Percentiles rank a stretch among this genome's conserved stretches.
phyloP scores from a whole-genome alignment of 2,329 filamentous ascomycete genomes.

The Huntiella savannae region DNA sequence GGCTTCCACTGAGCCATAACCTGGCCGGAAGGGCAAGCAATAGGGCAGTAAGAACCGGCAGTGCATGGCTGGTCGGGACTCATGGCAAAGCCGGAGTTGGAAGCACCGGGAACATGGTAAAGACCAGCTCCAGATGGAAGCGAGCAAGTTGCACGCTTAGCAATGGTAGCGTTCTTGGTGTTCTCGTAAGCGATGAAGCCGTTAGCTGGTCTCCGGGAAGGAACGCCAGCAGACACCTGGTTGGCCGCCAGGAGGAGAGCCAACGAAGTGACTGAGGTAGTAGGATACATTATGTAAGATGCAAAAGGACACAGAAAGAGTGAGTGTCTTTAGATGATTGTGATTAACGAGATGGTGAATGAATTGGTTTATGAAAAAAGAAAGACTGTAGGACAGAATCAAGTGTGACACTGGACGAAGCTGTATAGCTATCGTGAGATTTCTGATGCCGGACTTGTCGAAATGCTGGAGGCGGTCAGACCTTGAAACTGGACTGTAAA shows the following conservation, averaged over 20 bases:
- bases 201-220: background rate
- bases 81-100: conserved; percentile 65
- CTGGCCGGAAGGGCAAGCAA: conserved; percentile 57
- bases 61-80: conserved; percentile 53
- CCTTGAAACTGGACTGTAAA: no score
- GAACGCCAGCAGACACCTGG: conserved; percentile 5
- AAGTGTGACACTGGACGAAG: background rate
- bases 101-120: conserved; percentile 39
- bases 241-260: conserved; percentile 13
- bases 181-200: conserved; percentile 7
- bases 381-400: background rate
- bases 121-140: conserved; percentile 50
- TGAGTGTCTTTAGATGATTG: background rate
- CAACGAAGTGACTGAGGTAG: conserved; percentile 16
- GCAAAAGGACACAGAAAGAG: background rate
- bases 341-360: background rate
- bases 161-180: conserved; percentile 2
- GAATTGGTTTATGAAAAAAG: background rate
- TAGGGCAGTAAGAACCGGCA: conserved; percentile 52
- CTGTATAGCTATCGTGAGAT: conserved; percentile 1
- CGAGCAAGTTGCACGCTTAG: conserved; percentile 26
- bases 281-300: conserved; percentile 13
- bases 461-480: no score
- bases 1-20: conserved; percentile 67
- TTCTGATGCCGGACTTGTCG: background rate